Percentiles rank a stretch among this genome's conserved stretches.
These are phyloP conservation scores for Hyaloscypha variabilis DNA, from an alignment of 495 filamentous ascomycete species.

Conservation along the genomic window DNA sequence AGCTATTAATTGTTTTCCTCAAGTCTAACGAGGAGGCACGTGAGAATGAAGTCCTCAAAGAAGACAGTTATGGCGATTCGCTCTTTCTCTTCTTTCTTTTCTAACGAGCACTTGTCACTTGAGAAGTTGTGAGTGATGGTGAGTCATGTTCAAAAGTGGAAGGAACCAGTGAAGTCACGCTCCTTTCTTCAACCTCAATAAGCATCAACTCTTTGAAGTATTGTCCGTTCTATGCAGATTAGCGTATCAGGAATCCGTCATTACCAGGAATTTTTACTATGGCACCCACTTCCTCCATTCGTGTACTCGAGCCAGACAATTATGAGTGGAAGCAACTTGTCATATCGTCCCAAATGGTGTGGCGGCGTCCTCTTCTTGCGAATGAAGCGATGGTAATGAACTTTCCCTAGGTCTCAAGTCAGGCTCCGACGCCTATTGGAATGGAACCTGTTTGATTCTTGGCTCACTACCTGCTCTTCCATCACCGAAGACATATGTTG, in stretches of 20 bases:
- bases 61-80: background rate
- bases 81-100: background rate
- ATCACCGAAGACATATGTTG: too few relatives aligned
- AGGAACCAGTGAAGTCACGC: background rate
- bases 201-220: background rate
- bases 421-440: too few relatives aligned
- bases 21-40: background rate
- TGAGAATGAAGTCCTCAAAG: background rate
- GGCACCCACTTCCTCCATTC: background rate
- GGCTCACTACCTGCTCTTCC: too few relatives aligned
- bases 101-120: background rate
- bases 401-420: too few relatives aligned
- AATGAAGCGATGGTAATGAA: slow-evolving; percentile 3
- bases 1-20: too few relatives aligned
- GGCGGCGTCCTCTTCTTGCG: slow-evolving; percentile 12
- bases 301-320: background rate
- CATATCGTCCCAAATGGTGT: background rate
- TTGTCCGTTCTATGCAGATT: background rate
- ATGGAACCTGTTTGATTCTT: too few relatives aligned
- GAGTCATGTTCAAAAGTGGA: background rate
- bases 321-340: slow-evolving; percentile 2
- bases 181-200: background rate
- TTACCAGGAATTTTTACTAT: background rate
- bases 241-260: background rate
- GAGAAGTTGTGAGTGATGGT: background rate